phyloP scores from a whole-genome alignment of 768 basidiomycete species.

The Kwoniella bestiolae region DNA sequence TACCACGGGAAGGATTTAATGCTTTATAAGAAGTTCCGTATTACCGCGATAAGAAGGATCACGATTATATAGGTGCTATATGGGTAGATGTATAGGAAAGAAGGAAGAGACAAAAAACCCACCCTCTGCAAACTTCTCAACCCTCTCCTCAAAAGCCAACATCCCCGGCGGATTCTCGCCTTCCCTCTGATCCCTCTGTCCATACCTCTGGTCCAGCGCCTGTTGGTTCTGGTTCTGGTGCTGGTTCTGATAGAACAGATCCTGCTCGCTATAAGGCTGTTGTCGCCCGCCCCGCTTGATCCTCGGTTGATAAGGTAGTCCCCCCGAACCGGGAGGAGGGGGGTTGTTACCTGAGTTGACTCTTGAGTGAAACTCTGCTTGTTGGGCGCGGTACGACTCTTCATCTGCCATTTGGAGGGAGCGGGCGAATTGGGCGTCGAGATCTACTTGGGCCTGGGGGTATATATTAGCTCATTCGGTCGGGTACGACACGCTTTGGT shows the following conservation, averaged over 20 bases:
- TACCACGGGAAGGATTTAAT: no score
- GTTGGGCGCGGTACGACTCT: conserved; percentile 23
- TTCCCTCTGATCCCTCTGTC: conserved; percentile 12
- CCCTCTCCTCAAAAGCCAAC: conserved; percentile 52
- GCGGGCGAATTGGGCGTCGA: conserved; percentile 56
- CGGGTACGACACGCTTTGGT: no score
- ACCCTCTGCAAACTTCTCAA: conserved; percentile 54
- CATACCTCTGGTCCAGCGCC: not conserved
- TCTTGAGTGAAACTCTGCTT: conserved; percentile 4
- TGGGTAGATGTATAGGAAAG: no score
- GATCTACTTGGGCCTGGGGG: conserved; percentile 54
- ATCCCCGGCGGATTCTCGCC: conserved; percentile 46
- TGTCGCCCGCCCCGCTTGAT: conserved; percentile 33
- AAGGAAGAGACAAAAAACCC: no score
- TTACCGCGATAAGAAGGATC: no score
- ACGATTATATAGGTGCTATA: no score
- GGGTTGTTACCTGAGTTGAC: conserved; percentile 16
- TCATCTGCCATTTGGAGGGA: conserved; percentile 55
- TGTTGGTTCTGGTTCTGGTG: not conserved
- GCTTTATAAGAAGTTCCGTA: no score
- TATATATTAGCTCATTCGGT: no score
- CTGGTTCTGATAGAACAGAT: conserved; percentile 6
- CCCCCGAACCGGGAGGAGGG: conserved; percentile 13
- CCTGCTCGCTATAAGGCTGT: conserved; percentile 17
- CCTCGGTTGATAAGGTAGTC: conserved; percentile 56